phyloP scores from a whole-genome alignment of 495 filamentous ascomycete species.

The Aspergillus avenaceus region DNA sequence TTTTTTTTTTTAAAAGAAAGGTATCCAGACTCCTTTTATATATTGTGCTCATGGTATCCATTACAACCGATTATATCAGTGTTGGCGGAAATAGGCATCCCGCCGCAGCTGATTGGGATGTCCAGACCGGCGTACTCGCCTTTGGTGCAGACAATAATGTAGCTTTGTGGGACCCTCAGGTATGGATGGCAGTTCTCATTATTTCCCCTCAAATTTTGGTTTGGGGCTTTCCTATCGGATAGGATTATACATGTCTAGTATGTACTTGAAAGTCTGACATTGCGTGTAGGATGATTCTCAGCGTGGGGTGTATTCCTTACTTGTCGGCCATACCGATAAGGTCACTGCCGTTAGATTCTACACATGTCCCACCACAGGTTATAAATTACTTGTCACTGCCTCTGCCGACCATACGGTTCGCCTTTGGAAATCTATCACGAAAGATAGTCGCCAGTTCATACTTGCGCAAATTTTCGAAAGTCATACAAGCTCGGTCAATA shows the following conservation, averaged over 20 bases:
- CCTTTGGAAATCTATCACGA: slow-evolving; percentile 54
- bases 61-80: slow-evolving; percentile 63
- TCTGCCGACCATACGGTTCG: slow-evolving; percentile 76
- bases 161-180: slow-evolving; percentile 81
- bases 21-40: too few species aligned
- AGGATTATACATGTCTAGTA: too few species aligned
- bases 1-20: too few species aligned
- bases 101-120: slow-evolving; percentile 85
- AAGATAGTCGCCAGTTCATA: slow-evolving; percentile 26
- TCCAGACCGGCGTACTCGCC: slow-evolving; percentile 65
- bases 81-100: slow-evolving; percentile 89
- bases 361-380: slow-evolving; percentile 40
- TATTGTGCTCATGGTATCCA: slow-evolving; percentile 37
- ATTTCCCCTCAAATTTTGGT: too few species aligned
- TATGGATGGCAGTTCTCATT: too few species aligned
- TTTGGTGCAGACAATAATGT: slow-evolving; percentile 88
- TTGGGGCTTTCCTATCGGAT: too few species aligned
- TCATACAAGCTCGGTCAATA: slow-evolving; percentile 75
- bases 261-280: slow-evolving; percentile 3
- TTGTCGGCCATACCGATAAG: slow-evolving; percentile 76
- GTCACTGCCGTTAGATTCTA: slow-evolving; percentile 86
- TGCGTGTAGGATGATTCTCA: slow-evolving; percentile 40
- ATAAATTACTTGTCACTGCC: slow-evolving; percentile 66
- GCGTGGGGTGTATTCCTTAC: slow-evolving; percentile 60
- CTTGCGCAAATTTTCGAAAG: slow-evolving; percentile 49